Evolutionary conservation across 2,329 filamentous ascomycete species (phyloP).

Genomic region (Alternaria triticina): DNA sequence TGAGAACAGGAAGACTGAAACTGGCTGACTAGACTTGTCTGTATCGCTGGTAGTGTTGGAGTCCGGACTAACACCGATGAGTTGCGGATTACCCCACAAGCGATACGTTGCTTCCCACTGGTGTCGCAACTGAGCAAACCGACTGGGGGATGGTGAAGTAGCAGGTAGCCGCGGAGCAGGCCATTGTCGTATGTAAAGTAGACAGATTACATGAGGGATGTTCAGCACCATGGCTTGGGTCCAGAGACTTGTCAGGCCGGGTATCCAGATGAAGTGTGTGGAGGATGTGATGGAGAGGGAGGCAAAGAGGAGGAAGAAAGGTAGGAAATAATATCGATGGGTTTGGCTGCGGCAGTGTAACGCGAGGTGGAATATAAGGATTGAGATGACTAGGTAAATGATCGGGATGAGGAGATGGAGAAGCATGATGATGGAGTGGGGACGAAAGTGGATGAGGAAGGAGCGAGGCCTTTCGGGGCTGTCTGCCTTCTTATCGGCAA

Average conservation of each 20-base stretch:
- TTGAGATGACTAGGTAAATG: neutral
- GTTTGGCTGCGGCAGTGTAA: neutral
- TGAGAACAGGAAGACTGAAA: neutral
- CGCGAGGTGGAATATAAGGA: neutral
- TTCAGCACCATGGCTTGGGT: neutral
- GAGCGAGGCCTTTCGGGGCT: neutral
- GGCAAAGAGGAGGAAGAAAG: neutral
- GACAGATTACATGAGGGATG: rapidly evolving
- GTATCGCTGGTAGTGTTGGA: too few relatives aligned
- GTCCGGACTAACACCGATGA: neutral
- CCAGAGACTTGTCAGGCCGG: neutral
- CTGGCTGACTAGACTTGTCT: neutral
- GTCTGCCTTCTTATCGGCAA: neutral
- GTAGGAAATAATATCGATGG: neutral
- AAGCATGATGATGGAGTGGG: neutral
- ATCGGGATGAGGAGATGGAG: neutral
- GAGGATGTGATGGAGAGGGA: neutral
- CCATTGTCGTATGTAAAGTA: neutral
- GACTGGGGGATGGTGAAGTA: neutral
- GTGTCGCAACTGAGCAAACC: neutral
- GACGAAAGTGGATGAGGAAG: neutral
- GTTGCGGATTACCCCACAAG: neutral
- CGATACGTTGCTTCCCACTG: neutral
- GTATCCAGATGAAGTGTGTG: neutral
- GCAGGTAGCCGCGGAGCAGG: neutral